Evolutionary conservation across 495 filamentous ascomycete species (phyloP), one percentile per base, ranked within the genome.

Genomic region (Pyronema domesticum): DNA sequence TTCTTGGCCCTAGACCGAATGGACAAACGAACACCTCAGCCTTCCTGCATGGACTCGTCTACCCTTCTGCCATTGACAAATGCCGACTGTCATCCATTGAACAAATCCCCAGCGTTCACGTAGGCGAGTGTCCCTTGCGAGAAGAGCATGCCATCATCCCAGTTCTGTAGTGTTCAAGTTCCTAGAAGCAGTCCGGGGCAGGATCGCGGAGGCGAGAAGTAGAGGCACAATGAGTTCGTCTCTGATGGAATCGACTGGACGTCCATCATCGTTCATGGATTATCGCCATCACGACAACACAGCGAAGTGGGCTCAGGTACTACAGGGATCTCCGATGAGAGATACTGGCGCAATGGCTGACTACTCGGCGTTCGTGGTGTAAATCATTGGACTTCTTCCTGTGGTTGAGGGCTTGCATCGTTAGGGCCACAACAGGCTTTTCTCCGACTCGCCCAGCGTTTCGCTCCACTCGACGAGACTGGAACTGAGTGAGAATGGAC

Each of bases 1-100:
- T 51, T 51, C 56, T 59, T 63, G 37, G 52, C 53, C 60, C 56
- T 63, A 60, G 40, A 53, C 53, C 61, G 57, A 54, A 58, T 64
- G 58, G 56, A 54, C 60, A 64, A 63, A 64, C 60, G 61, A 57
- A 59, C 61, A 64, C 60, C 60, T 59, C 61, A 64, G 61, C 61
- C 60, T 57, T 64, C 60, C 60, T 64, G 61, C 61, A 64, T 63
- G 60, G 46, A 33, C 17, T 13, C 56, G 56, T 55, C 48, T 40
- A 14, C 35, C 15, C 34, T n/a, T 13, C 10, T n/a, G 42, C 37
- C 37, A 18, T 43, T 53, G 17, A 13, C 39, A 13, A 43, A 13
- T 17, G 13, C 39, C 39, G 13, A 43, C 13, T 43, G 39, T 13
- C 39, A 43, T n/a, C 39, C 13, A 43, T 13, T 33, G 57, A 34